phyloP scores from a whole-genome alignment of 192 early-diverging fungal species.

The Podila horticola region DNA sequence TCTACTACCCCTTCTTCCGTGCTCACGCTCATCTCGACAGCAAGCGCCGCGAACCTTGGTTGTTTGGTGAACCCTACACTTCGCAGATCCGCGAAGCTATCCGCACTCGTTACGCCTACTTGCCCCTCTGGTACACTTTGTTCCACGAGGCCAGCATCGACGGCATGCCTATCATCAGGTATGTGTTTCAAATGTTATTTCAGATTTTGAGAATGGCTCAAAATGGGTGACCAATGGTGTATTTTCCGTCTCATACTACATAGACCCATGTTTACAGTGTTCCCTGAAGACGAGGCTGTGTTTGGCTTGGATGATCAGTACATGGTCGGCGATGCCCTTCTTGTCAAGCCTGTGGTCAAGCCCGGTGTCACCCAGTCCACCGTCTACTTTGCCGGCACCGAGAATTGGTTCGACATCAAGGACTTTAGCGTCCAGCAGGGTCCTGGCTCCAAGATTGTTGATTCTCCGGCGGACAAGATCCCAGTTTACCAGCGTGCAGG shows the following conservation, averaged over 20 bases:
- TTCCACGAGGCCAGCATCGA: conserved; percentile 80
- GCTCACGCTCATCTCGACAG: conserved; percentile 98
- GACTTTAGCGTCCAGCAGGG: conserved; percentile 67
- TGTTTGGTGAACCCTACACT: conserved; percentile 89
- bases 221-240: background rate
- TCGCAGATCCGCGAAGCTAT: conserved; percentile 82
- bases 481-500: conserved; percentile 93
- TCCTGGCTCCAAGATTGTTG: conserved; percentile 55
- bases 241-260: background rate
- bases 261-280: conserved; percentile 89
- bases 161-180: conserved; percentile 84
- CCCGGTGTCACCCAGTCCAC: conserved; percentile 67
- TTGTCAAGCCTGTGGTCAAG: conserved; percentile 75
- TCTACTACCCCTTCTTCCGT: conserved; percentile 97
- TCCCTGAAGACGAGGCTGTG: conserved; percentile 80
- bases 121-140: conserved; percentile 94
- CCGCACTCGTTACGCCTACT: conserved; percentile 82
- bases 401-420: conserved; percentile 70
- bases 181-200: background rate
- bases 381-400: conserved; percentile 77
- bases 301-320: conserved; percentile 89
- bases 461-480: conserved; percentile 78
- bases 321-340: conserved; percentile 87
- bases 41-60: conserved; percentile 96
- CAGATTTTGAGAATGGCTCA: too few relatives aligned